Evolutionary conservation across 352 stramenopile species (phyloP), one percentile per base, ranked within the genome.

Genomic region (Globisporangium middletonii): DNA sequence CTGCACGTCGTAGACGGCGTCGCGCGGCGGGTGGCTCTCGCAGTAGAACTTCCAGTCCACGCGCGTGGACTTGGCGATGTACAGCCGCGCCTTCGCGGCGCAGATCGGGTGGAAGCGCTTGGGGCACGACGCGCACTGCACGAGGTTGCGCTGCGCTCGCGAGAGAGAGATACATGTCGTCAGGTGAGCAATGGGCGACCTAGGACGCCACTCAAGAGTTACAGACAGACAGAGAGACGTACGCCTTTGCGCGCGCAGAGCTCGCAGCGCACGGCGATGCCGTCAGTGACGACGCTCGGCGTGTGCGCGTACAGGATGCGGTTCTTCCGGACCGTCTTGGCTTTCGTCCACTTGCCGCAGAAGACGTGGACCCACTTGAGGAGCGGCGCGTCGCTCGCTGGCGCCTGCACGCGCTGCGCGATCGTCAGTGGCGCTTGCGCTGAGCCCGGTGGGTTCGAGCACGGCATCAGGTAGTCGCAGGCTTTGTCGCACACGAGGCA

Each of bases 381-480:
- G 33, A 62, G 69, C 42, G 48, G 50, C 44, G 41, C 18, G 11
- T 33, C 8, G 8, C 50, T 45, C 41, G 50, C 16, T n/a, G 41
- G 19, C 18, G 41, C 19, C 27, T 52, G 50, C 12, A 2, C 33
- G 33, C 33, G 33, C 33, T 38, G 33, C 33, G 33, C 33, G 12
- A 38, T 30, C 50, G n/a, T 16, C 23, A 28, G 18, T 9, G 45
- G 4, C 33, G 48, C 15, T 9, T 45, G 30, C 26, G 44, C 37
- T 59, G 59, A 19, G 59, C 27, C 43, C 37, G 52, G 55, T 16
- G 59, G 55, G 33, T 72, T 65, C 7, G 73, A 51, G 38, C 83
- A 90, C 16, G 83, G 82, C 77, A 95, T 90, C 60, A 95, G 73
- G 49, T 94, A 94, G 50, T 89, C 86, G 45, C 67, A 76, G 18